Percentiles rank a stretch among this genome's conserved stretches.
These are phyloP conservation scores for Talaromyces islandicus DNA, from an alignment of 2,329 filamentous ascomycete genomes.

Conservation along the genomic window DNA sequence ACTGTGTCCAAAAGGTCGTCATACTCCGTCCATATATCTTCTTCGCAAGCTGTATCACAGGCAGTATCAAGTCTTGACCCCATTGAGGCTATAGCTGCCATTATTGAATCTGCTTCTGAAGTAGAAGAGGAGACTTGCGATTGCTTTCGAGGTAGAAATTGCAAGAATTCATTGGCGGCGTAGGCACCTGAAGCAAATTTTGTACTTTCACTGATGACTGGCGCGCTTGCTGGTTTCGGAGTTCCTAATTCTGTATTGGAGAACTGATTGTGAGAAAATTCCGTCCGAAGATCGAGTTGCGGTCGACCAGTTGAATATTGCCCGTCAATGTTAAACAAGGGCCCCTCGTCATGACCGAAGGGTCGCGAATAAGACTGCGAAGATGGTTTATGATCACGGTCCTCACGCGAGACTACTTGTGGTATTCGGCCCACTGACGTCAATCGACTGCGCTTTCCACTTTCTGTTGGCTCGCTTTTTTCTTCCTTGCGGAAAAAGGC, in stretches of 20 bases:
- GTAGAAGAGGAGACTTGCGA: slow-evolving; percentile 64
- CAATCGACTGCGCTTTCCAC: slow-evolving; percentile 56
- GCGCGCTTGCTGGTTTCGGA: slow-evolving; percentile 29
- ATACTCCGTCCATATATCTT: slow-evolving; percentile 93
- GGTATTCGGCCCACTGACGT: slow-evolving; percentile 83
- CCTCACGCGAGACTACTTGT: slow-evolving; percentile 63
- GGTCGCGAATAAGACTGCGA: slow-evolving; percentile 81
- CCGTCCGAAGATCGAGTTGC: slow-evolving; percentile 17
- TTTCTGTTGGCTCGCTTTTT: slow-evolving; percentile 18
- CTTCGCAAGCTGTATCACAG: slow-evolving; percentile 60
- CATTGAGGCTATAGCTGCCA: slow-evolving; percentile 59
- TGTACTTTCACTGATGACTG: slow-evolving; percentile 21
- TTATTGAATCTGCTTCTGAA: slow-evolving; percentile 55
- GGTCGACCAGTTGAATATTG: slow-evolving; percentile 18
- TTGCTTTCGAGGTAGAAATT: slow-evolving; percentile 66
- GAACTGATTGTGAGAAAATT: slow-evolving; percentile 19
- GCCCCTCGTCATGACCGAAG: slow-evolving; percentile 52
- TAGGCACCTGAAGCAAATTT: slow-evolving; percentile 34
- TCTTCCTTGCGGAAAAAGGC: slow-evolving; percentile 30
- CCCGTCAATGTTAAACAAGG: slow-evolving; percentile 31
- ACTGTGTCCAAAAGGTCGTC: slow-evolving; percentile 77
- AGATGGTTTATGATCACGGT: slow-evolving; percentile 59
- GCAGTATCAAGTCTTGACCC: slow-evolving; percentile 57
- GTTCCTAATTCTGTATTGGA: slow-evolving; percentile 21
- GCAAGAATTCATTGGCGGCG: slow-evolving; percentile 58